phyloP scores from a whole-genome alignment of 2,329 filamentous ascomycete species.

The Verticillium zaregamsianum region DNA sequence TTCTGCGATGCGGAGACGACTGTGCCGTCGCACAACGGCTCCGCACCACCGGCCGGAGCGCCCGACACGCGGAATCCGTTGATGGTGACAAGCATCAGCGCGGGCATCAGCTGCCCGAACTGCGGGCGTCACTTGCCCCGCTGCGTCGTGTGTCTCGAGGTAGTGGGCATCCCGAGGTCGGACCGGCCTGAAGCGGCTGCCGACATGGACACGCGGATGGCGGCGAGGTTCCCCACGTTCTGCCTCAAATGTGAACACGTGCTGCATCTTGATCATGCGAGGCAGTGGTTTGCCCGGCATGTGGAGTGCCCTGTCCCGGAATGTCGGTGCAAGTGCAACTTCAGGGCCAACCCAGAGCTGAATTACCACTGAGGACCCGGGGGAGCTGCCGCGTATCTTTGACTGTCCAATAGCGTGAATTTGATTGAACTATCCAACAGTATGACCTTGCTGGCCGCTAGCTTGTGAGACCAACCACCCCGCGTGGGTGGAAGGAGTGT shows the following conservation, averaged over 20 bases:
- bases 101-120: constrained; percentile 61
- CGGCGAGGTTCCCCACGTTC: constrained; percentile 62
- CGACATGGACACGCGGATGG: constrained; percentile 40
- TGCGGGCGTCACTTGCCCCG: constrained; percentile 64
- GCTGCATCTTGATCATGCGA: constrained; percentile 62
- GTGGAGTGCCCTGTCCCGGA: constrained; percentile 65
- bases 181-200: constrained; percentile 50
- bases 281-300: constrained; percentile 62
- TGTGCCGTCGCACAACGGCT: constrained; percentile 9
- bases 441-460: too few species aligned
- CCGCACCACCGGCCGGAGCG: constrained; percentile 7
- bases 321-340: constrained; percentile 62
- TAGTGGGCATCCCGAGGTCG: constrained; percentile 60
- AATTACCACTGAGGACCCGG: constrained; percentile 36
- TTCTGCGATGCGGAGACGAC: constrained; percentile 65
- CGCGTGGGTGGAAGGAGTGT: too few species aligned
- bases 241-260: constrained; percentile 66
- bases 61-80: constrained; percentile 48
- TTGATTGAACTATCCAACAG: too few species aligned
- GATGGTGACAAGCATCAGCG: constrained; percentile 51
- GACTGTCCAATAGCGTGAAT: too few species aligned
- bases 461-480: too few species aligned
- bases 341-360: constrained; percentile 55
- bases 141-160: constrained; percentile 64
- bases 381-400: background rate